phyloP scores from a whole-genome alignment of 2,329 filamentous ascomycete species.

The Colletotrichum salicis region DNA sequence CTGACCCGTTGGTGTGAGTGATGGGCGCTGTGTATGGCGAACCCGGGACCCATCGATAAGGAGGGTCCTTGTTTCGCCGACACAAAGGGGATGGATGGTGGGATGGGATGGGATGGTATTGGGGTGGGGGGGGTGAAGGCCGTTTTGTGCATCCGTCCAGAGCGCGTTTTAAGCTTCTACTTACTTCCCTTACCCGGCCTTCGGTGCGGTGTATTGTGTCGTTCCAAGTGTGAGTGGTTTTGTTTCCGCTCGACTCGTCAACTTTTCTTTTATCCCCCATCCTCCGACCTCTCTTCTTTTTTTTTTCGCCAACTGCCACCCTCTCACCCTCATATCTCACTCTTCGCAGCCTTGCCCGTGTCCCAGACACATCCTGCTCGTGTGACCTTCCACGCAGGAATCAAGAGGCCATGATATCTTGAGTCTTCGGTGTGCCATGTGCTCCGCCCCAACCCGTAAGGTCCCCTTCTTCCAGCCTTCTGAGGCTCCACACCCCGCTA shows the following conservation, averaged over 20 bases:
- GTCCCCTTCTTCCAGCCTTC: conserved; percentile 27
- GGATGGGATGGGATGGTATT: neutral
- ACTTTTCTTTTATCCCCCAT: neutral
- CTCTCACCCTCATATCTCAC: neutral
- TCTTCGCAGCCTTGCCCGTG: neutral
- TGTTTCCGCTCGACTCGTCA: conserved; percentile 9
- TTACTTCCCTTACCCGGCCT: conserved; percentile 8
- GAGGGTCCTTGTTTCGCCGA: conserved; percentile 28
- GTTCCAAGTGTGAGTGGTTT: conserved; percentile 1
- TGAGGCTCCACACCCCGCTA: conserved; percentile 29
- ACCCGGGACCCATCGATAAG: conserved; percentile 29
- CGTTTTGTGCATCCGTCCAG: conserved; percentile 32
- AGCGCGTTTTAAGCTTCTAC: conserved; percentile 34
- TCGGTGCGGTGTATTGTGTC: conserved; percentile 3
- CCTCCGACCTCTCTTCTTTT: neutral
- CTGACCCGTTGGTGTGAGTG: conserved; percentile 7
- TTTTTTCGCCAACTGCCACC: neutral
- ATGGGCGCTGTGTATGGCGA: conserved; percentile 16
- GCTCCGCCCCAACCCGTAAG: conserved; percentile 30
- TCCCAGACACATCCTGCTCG: conserved; percentile 13
- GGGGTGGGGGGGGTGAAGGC: conserved; percentile 9
- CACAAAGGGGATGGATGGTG: conserved; percentile 6
- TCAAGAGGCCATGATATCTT: conserved; percentile 30
- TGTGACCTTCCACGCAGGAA: conserved; percentile 24
- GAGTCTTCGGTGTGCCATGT: conserved; percentile 33